A percentile compares a stretch with the other conserved stretches of the same genome.
Evolutionary conservation across 345 rosid species (phyloP).

Genomic region (Camelina sativa): DNA sequence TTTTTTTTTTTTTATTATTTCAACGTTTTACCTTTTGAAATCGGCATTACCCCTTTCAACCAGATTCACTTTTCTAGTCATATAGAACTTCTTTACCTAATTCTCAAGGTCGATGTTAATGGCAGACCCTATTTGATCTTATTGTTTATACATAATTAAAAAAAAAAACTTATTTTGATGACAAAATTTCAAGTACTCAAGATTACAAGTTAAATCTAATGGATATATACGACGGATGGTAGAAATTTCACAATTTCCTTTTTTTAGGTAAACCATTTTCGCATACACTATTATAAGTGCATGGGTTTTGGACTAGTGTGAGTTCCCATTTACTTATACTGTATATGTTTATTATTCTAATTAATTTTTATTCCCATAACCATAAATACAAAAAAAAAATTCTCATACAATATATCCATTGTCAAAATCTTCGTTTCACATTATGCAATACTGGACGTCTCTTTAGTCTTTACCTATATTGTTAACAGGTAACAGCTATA

Average conservation of each 20-base stretch:
- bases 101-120: constrained; percentile 20
- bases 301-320: background rate
- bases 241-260: background rate
- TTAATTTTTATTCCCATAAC: background rate
- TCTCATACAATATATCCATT: background rate
- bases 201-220: background rate
- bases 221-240: background rate
- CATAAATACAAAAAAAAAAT: background rate
- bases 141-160: background rate
- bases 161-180: constrained; percentile 2
- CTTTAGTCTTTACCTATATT: too few species aligned
- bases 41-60: constrained; percentile 16
- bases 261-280: background rate
- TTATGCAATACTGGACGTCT: background rate
- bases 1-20: constrained; percentile 14
- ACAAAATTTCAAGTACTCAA: background rate
- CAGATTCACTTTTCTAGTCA: constrained; percentile 20
- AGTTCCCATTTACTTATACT: background rate
- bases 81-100: constrained; percentile 27
- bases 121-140: constrained; percentile 15
- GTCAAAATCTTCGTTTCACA: background rate
- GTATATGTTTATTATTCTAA: background rate
- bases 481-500: background rate
- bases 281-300: background rate
- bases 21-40: constrained; percentile 30